phyloP scores from a whole-genome alignment of 2,329 filamentous ascomycete genomes.

The Aspergillus floridensis region DNA sequence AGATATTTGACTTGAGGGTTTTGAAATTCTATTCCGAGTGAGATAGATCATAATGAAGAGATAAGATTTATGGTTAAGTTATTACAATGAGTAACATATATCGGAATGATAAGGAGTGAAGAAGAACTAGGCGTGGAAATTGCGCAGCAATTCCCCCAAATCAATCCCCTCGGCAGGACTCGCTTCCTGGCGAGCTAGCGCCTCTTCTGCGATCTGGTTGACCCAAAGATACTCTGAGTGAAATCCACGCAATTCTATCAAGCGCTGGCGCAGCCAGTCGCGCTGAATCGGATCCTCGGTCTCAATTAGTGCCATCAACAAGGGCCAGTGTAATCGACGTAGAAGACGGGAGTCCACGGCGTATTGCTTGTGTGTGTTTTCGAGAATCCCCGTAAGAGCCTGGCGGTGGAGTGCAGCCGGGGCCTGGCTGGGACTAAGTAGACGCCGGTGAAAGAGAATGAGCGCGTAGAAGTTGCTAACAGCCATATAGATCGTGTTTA shows the following conservation, averaged over 20 bases:
- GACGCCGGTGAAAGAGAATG: conserved; percentile 32
- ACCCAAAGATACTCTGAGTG: conserved; percentile 34
- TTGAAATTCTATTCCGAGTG: background rate
- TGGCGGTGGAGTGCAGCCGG: conserved; percentile 27
- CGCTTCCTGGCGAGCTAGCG: conserved; percentile 28
- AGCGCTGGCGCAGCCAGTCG: conserved; percentile 31
- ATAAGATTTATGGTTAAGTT: background rate
- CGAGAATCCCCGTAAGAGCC: conserved; percentile 29
- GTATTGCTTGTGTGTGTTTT: conserved; percentile 35
- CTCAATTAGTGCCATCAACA: conserved; percentile 35
- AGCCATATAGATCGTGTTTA: conserved; percentile 37
- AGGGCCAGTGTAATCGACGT: conserved; percentile 34
- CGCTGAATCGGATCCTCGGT: conserved; percentile 29
- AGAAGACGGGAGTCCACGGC: conserved; percentile 30
- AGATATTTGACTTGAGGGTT: too few species aligned
- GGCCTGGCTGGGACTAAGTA: conserved; percentile 23
- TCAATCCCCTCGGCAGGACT: conserved; percentile 25
- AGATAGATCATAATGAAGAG: background rate
- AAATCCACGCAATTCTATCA: conserved; percentile 27
- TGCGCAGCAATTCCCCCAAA: conserved; percentile 27
- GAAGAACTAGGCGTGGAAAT: conserved; percentile 7
- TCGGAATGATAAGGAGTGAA: background rate
- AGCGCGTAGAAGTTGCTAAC: conserved; percentile 36
- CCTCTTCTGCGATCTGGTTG: conserved; percentile 28
- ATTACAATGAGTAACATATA: background rate